Percentiles rank a stretch among this genome's conserved stretches.
These are phyloP conservation scores for Fusarium devonianum DNA, from an alignment of 2,329 filamentous ascomycete species.

Conservation along the genomic window DNA sequence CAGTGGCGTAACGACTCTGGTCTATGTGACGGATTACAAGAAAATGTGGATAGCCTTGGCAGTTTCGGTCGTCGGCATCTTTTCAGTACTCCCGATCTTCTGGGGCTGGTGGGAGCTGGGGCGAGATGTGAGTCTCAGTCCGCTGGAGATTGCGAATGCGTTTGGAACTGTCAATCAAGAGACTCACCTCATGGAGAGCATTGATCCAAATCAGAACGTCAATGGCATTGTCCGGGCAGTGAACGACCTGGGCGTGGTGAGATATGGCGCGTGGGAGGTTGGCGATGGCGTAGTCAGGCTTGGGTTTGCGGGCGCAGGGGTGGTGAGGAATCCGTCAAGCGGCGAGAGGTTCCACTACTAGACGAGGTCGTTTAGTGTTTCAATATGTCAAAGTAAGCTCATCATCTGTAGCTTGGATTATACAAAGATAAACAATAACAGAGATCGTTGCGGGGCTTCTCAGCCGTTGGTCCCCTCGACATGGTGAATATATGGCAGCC, in stretches of 20 bases:
- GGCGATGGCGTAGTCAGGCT: conserved; percentile 27
- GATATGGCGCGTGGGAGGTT: conserved; percentile 36
- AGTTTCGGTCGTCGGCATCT: conserved; percentile 28
- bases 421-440: no score
- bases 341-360: conserved; percentile 35
- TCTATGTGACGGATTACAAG: conserved; percentile 29
- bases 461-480: no score
- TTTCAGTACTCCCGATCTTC: conserved; percentile 27
- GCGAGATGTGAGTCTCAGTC: conserved; percentile 33
- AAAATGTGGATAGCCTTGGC: conserved; percentile 34
- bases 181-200: conserved; percentile 24
- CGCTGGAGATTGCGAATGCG: conserved; percentile 34
- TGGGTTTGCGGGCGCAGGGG: conserved; percentile 25
- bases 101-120: conserved; percentile 40
- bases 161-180: conserved; percentile 29
- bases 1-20: conserved; percentile 21
- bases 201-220: conserved; percentile 32
- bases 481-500: no score
- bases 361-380: no score
- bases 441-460: no score
- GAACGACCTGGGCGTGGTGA: conserved; percentile 20
- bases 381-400: no score
- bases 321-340: conserved; percentile 27
- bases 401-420: no score
- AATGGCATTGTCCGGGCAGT: conserved; percentile 24